Evolutionary conservation across 148 eudicot genomes (phyloP).

Genomic region (Rhododendron kiyosumense): DNA sequence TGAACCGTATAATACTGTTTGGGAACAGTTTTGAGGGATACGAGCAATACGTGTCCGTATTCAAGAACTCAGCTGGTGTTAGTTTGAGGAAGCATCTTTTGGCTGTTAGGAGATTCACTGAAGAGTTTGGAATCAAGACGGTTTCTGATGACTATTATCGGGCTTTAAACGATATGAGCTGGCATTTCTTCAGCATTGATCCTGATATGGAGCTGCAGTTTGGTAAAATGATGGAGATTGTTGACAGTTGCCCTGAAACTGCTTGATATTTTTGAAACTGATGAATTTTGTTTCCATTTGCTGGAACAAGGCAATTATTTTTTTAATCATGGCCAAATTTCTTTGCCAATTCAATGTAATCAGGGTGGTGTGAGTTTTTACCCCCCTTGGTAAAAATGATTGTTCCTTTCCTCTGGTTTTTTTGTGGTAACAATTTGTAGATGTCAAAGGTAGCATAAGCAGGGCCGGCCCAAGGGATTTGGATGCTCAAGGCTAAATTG

Average conservation of each 20-base stretch:
- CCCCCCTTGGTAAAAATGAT: neutral
- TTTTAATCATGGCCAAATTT: neutral
- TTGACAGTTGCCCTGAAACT: neutral
- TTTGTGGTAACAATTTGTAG: neutral
- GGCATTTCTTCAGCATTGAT: conserved; percentile 65
- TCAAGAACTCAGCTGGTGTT: conserved; percentile 30
- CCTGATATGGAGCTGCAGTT: conserved; percentile 24
- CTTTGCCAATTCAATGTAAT: neutral
- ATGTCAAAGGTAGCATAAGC: neutral
- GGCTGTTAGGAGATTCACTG: conserved; percentile 36
- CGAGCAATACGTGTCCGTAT: conserved; percentile 34
- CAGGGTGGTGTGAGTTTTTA: neutral
- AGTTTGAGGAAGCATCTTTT: conserved; percentile 48
- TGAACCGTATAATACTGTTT: conserved; percentile 46
- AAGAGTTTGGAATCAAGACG: conserved; percentile 42
- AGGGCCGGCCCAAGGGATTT: too few relatives aligned
- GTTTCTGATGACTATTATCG: conserved; percentile 53
- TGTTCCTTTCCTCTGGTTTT: neutral
- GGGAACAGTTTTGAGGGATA: conserved; percentile 73
- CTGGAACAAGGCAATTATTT: neutral
- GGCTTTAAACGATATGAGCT: conserved; percentile 66
- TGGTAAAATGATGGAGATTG: neutral
- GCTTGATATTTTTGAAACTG: neutral
- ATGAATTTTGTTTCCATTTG: neutral
- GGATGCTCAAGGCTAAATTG: too few relatives aligned